phyloP scores from a whole-genome alignment of 306 rosid species.

The Cicer bijugum region DNA sequence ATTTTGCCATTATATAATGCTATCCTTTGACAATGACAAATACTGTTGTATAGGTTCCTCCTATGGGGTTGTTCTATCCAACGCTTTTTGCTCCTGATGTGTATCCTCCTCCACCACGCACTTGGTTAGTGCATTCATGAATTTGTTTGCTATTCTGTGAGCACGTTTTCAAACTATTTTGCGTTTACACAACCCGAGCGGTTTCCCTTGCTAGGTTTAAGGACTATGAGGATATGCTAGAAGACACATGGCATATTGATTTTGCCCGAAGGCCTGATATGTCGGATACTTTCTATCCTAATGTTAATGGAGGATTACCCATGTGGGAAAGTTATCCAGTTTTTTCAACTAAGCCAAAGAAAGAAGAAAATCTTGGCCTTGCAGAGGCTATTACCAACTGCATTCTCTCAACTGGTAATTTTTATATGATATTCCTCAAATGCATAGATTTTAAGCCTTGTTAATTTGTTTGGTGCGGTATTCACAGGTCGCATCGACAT shows the following conservation, averaged over 20 bases:
- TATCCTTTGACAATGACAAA: conserved; percentile 22
- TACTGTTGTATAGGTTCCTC: conserved; percentile 70
- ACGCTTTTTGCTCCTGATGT: conserved; percentile 85
- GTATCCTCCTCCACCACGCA: conserved; percentile 95
- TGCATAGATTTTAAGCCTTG: conserved; percentile 41
- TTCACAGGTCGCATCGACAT: conserved; percentile 92
- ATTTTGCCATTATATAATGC: conserved; percentile 35
- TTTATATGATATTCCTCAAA: conserved; percentile 34
- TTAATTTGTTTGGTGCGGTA: conserved; percentile 42
- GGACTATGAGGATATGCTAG: conserved; percentile 92
- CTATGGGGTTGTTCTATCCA: conserved; percentile 96
- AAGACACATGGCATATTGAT: conserved; percentile 87
- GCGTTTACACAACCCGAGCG: conserved; percentile 31
- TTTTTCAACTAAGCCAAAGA: conserved; percentile 74
- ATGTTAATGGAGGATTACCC: conserved; percentile 68
- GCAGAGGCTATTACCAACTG: conserved; percentile 90
- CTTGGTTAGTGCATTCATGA: conserved; percentile 58
- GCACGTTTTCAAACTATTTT: conserved; percentile 10
- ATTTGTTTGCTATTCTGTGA: conserved; percentile 37
- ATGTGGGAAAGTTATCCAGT: conserved; percentile 92
- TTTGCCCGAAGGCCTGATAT: conserved; percentile 79
- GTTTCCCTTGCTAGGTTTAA: conserved; percentile 63
- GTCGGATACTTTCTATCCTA: conserved; percentile 71
- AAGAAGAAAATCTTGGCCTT: conserved; percentile 91
- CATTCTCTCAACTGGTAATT: conserved; percentile 85